Evolutionary conservation across 1,284 basidiomycete genomes (phyloP).

Genomic region (Marasmius oreades): DNA sequence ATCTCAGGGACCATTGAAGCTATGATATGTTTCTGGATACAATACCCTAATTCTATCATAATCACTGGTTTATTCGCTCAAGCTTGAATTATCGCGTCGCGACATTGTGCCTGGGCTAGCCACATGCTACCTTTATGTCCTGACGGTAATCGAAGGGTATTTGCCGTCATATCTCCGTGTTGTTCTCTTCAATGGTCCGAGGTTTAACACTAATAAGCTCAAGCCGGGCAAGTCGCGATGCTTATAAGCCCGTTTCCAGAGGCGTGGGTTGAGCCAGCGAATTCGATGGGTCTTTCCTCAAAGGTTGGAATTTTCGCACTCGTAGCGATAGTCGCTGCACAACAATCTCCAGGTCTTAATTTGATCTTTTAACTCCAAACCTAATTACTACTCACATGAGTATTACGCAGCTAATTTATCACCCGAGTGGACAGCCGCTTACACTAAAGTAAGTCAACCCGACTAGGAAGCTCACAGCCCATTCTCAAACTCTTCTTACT

Average conservation of each 20-base stretch:
- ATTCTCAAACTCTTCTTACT: not conserved
- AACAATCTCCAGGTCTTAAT: constrained; percentile 15
- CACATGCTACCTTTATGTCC: not conserved
- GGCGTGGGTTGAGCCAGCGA: not conserved
- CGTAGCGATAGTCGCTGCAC: not conserved
- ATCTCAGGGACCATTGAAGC: not conserved
- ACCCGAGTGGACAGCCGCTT: constrained; percentile 51
- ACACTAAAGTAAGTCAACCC: constrained; percentile 38
- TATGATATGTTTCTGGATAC: not conserved
- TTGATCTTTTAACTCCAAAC: not conserved
- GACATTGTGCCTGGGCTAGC: not conserved
- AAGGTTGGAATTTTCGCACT: not conserved
- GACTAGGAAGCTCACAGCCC: not conserved
- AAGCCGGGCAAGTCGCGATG: not conserved
- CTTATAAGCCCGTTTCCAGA: not conserved
- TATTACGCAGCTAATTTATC: constrained; percentile 37
- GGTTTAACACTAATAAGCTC: not conserved
- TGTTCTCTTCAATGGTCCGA: not conserved
- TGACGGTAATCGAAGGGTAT: not conserved
- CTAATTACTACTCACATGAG: not conserved
- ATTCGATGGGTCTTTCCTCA: not conserved
- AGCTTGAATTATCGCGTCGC: too few relatives aligned
- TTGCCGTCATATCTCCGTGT: not conserved
- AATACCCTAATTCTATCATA: not conserved
- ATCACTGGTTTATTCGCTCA: not conserved